Evolutionary conservation across 2,329 filamentous ascomycete species (phyloP), one percentile per base, ranked within the genome.

Genomic region (Teratosphaeria nubilosa): DNA sequence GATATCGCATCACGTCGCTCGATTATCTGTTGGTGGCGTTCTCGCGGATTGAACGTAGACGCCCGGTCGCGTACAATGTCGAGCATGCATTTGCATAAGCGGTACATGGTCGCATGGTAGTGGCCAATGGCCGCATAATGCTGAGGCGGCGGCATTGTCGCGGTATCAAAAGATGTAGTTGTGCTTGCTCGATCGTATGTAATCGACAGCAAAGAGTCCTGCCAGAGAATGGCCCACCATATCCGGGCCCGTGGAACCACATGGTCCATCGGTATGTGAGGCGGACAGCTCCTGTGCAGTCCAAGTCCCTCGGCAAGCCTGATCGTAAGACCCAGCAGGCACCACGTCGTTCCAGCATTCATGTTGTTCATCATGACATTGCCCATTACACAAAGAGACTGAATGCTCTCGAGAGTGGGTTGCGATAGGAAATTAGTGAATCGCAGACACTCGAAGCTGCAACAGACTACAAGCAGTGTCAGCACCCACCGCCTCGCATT

Each of bases 401-500:
- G 82, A 41, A 86, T 83, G 50, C 79, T 82, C 61, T 85, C 81
- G 37, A 85, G 72, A 3, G 79, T 82, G 30, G 82, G 80, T 59
- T 83, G 80, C 0, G 83, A 85, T 7, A 86, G 67, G 66, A 85
- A 86, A 62, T 86, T 86, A 25, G 80, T 83, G 70, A 84, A 82
- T 20, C 83, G 80, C 27, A 85, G 74, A 64, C 82, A 85, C 67
- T 86, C 83, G 61, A 85, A 85, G 54, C 81, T 82, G 69, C 83
- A 86, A 70, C 83, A 86, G 4, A 85, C 80, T 80, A 57, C 51
- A 30, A 51, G 22, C 37, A 31, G 14, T 41, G 60, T 76, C 56
- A 76, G 72, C 53, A 57, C 13, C 31, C 6, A n/a, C n/a, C 32
- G 27, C 6, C 16, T 24, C 13, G 32, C 30, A 7, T 9, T 30